Conservation (phyloP, 192 early-diverging fungal species). For the Coemansia sp. region DNA sequence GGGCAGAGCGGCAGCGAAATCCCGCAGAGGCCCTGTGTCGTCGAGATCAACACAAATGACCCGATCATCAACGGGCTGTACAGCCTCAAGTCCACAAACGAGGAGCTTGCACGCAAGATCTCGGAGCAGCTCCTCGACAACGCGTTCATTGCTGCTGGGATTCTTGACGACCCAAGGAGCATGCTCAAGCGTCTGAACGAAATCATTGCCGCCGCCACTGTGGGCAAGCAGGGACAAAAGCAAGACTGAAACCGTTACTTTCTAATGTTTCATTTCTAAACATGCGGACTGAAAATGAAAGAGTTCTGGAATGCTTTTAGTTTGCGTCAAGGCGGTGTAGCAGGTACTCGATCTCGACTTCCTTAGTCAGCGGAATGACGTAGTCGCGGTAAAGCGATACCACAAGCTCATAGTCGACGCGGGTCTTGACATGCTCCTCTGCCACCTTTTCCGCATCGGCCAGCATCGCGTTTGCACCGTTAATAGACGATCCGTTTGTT, state of each 20-base stretch:
- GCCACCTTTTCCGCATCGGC: constrained; percentile 16
- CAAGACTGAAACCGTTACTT: too few species aligned
- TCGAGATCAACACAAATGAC: constrained; percentile 77
- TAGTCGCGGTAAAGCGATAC: constrained; percentile 89
- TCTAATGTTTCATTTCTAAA: too few species aligned
- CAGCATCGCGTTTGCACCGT: constrained; percentile 17
- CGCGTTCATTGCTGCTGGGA: constrained; percentile 73
- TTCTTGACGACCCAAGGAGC: constrained; percentile 72
- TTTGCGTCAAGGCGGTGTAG: constrained; percentile 62
- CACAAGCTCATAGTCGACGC: constrained; percentile 79
- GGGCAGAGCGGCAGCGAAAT: constrained; percentile 34
- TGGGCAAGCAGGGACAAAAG: too few species aligned
- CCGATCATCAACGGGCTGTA: constrained; percentile 68
- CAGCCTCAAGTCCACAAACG: constrained; percentile 58
- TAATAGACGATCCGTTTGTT: constrained; percentile 27
- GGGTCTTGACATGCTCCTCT: constrained; percentile 48
- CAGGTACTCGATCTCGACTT: constrained; percentile 94
- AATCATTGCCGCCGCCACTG: constrained; percentile 38
- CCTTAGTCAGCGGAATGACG: constrained; percentile 97
- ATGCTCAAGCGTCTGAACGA: constrained; percentile 76
- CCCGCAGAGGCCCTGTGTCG: constrained; percentile 62
- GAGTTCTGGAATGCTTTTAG: neutral
- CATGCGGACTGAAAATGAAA: too few species aligned
- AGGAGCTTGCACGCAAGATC: constrained; percentile 65
- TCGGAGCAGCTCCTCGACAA: constrained; percentile 74